These are phyloP conservation scores for Penicillium samsonianum DNA, from an alignment of 495 filamentous ascomycete genomes.

Conservation along the genomic window DNA sequence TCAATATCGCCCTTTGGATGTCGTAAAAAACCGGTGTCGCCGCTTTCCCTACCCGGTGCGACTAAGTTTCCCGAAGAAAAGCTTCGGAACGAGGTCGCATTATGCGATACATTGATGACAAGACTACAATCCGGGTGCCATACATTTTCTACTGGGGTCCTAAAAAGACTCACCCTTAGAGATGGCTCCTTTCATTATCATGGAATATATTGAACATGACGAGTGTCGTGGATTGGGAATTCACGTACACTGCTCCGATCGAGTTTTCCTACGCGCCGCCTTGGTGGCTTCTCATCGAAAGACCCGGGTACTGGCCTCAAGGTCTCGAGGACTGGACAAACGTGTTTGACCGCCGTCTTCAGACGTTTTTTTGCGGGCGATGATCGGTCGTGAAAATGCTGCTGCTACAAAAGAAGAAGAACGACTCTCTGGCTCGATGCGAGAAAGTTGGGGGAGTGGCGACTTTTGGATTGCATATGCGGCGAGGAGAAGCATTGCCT, in stretches of 20 bases:
- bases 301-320: conserved; percentile 8
- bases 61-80: conserved; percentile 40
- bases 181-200: conserved; percentile 44
- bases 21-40: conserved; percentile 4
- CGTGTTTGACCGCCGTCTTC: background rate
- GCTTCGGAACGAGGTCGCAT: conserved; percentile 41
- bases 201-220: conserved; percentile 40
- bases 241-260: conserved; percentile 19
- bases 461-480: conserved; percentile 1
- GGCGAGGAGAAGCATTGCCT: background rate
- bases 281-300: conserved; percentile 19
- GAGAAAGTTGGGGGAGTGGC: conserved; percentile 1
- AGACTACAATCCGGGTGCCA: conserved; percentile 42
- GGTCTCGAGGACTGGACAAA: background rate
- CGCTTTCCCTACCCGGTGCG: conserved; percentile 17
- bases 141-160: conserved; percentile 38
- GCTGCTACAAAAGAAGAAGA: background rate
- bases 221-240: conserved; percentile 18
- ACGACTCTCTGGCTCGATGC: background rate
- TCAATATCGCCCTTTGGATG: conserved; percentile 20
- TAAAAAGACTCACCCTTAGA: conserved; percentile 22
- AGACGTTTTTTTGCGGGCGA: background rate
- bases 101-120: conserved; percentile 40
- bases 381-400: background rate
- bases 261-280: conserved; percentile 19